A percentile compares a stretch with the other conserved stretches of the same genome.
Evolutionary conservation across 306 rosid species (phyloP).

Genomic region (Sphenostylis stenocarpa): DNA sequence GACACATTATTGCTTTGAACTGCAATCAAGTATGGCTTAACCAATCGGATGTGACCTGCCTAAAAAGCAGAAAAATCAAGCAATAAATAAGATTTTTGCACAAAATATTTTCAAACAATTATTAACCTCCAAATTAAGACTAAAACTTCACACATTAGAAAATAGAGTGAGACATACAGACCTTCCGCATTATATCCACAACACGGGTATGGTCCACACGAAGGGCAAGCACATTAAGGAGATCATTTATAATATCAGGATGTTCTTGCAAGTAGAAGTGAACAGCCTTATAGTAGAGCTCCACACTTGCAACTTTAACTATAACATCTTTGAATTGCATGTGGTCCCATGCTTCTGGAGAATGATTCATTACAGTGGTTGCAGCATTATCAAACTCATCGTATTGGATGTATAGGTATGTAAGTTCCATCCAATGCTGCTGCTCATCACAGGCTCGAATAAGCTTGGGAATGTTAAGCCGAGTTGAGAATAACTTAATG

Average conservation of each 20-base stretch:
- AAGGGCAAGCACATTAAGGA: conserved; percentile 79
- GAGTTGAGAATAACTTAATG: conserved; percentile 70
- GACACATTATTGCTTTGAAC: conserved; percentile 89
- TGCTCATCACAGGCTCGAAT: conserved; percentile 88
- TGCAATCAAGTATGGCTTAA: conserved; percentile 89
- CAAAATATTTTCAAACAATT: not conserved
- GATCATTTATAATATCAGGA: conserved; percentile 77
- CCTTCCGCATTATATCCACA: conserved; percentile 87
- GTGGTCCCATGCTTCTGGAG: conserved; percentile 95
- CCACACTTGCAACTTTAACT: conserved; percentile 79
- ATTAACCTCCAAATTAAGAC: conserved; percentile 7
- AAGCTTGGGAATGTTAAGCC: conserved; percentile 82
- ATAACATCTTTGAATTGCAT: conserved; percentile 83
- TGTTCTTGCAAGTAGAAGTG: conserved; percentile 93
- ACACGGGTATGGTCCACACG: conserved; percentile 85
- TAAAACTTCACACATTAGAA: not conserved
- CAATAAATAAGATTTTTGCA: not conserved
- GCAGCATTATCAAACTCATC: conserved; percentile 91
- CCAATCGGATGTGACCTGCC: conserved; percentile 81
- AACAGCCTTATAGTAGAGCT: conserved; percentile 80
- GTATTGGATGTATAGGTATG: conserved; percentile 70
- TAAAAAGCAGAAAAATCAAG: conserved; percentile 21
- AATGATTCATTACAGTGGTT: conserved; percentile 82
- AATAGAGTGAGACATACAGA: conserved; percentile 25
- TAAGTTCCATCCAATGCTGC: conserved; percentile 84